Conservation (phyloP, 768 basidiomycete genomes). For the Naganishia friedmannii region DNA sequence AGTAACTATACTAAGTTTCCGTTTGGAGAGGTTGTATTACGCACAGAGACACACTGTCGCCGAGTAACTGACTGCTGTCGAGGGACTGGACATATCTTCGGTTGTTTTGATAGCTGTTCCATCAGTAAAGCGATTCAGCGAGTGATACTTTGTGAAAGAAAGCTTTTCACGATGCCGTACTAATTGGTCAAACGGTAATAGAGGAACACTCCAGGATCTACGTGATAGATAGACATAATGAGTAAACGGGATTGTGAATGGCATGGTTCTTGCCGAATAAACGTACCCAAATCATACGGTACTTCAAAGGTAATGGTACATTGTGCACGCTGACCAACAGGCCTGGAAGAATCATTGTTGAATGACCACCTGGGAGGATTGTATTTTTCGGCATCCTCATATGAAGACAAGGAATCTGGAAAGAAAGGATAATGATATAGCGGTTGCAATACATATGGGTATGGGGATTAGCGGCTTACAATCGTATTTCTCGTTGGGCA, state of each 20-base stretch:
- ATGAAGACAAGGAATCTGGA: constrained; percentile 53
- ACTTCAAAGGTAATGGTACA: constrained; percentile 81
- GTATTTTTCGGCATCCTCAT: constrained; percentile 52
- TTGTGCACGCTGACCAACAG: constrained; percentile 57
- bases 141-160: background rate
- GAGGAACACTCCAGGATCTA: constrained; percentile 68
- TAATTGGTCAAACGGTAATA: constrained; percentile 73
- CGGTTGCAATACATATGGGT: background rate
- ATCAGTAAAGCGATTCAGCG: constrained; percentile 48
- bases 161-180: constrained; percentile 34
- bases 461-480: constrained; percentile 39
- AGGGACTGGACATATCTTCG: constrained; percentile 92
- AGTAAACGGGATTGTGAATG: background rate
- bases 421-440: constrained; percentile 1
- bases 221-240: background rate
- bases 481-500: constrained; percentile 56
- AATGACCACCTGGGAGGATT: constrained; percentile 72
- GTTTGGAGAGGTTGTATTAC: constrained; percentile 3
- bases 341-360: constrained; percentile 56
- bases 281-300: constrained; percentile 64
- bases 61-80: constrained; percentile 78
- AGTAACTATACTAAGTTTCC: background rate
- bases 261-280: background rate
- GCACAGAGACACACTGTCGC: constrained; percentile 53
- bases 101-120: constrained; percentile 87